Percentiles rank a stretch among this genome's conserved stretches.
phyloP scores from a whole-genome alignment of 176 grass and related monocot genomes.

The sorghum (Sorghum bicolor) region Sorghum_bicolor_NCBIv3 NC_012876.2:62355501-62356000 shows the following conservation, averaged over 20 bases:
- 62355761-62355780: background rate
- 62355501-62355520: constrained; percentile 39
- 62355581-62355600: constrained; percentile 3
- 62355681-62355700: background rate
- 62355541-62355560: background rate
- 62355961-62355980: background rate
- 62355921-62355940: too few relatives aligned
- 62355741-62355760: background rate
- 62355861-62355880: background rate
- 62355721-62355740: background rate
- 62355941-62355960: background rate
- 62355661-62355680: background rate
- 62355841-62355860: background rate
- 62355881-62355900: background rate
- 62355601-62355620: constrained; percentile 10
- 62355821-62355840: background rate
- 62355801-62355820: background rate
- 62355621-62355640: background rate
- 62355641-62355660: background rate
- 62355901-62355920: background rate
- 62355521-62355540: constrained; percentile 47
- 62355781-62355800: too few relatives aligned
- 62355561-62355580: background rate
- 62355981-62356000: background rate
- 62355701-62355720: background rate